Base-by-base conservation (phyloP, 768 basidiomycete genomes). In the Amanita fuliginea region DNA sequence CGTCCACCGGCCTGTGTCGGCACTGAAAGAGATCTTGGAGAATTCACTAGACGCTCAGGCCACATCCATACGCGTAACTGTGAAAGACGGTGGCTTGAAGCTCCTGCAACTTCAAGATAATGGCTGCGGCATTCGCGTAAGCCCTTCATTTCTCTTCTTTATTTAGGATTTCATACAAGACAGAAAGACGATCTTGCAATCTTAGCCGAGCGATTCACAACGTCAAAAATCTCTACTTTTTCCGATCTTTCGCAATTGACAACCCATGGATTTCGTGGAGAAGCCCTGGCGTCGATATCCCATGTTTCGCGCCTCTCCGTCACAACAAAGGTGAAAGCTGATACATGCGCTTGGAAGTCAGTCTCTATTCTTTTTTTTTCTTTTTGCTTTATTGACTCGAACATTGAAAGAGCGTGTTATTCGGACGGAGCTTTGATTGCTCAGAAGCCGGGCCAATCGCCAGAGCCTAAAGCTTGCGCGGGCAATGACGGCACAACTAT, bases 251-350 rank as follows among this genome's bases (percentile, higher is more conserved):
- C 81, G 30, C 72, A 71, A n/a, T 72, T 99, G 32, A 73, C 77
- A 2, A 98, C 95, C 0, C 98, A 97, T 63, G 96, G 96, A 0
- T 99, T 99, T 64, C 78, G 96, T 46, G 95, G 96, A 24, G 96
- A 99, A 67, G 96, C 96, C 0, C 68, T 99, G 42, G 96, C 95
- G 2, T 94, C 91, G 10, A 90, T 99, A 52, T 94, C 91, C 4
- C 92, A 96, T 65, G 90, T 95, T 35, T 83, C 93, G 1, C 87
- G 86, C 62, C 71, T 99, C 49, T 80, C 81, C 14, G 86, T 98
- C 8, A 67, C 87, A n/a, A 96, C 92, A 4, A 98, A 97, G 69
- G 91, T 86, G 0, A 86, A 78, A 60, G 59, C 69, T 0, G 90
- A 92, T 35, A 65, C 73, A 2, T 91, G 86, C 63, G 95, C 92